Evolutionary conservation across 805 yeast genomes (phyloP).

Genomic region (Brettanomyces anomalus): DNA sequence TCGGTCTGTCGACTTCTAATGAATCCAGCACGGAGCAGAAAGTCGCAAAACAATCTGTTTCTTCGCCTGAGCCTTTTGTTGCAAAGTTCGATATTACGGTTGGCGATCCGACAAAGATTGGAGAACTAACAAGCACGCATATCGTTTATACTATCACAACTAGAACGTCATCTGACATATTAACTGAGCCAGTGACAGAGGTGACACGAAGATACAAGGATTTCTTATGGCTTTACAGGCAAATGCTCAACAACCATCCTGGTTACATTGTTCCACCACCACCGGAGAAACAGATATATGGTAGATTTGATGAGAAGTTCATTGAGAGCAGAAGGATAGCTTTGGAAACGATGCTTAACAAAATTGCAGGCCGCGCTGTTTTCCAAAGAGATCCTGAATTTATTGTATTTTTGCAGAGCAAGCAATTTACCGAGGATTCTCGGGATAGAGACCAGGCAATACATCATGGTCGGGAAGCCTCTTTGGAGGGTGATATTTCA

Average conservation of each 20-base stretch:
- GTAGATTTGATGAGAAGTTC: constrained; percentile 84
- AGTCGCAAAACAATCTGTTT: neutral
- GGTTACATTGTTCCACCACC: constrained; percentile 94
- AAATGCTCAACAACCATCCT: constrained; percentile 76
- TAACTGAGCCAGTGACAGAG: constrained; percentile 30
- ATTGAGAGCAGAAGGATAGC: constrained; percentile 79
- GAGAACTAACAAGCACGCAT: constrained; percentile 83
- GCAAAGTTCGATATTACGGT: constrained; percentile 56
- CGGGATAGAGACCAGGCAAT: constrained; percentile 52
- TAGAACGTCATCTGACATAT: constrained; percentile 35
- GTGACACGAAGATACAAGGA: constrained; percentile 87
- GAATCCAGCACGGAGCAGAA: neutral
- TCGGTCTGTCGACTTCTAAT: neutral
- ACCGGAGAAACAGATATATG: constrained; percentile 88
- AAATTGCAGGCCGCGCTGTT: constrained; percentile 47
- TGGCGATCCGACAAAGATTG: constrained; percentile 87
- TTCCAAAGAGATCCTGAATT: constrained; percentile 72
- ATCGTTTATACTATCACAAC: constrained; percentile 78
- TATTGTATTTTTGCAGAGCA: constrained; percentile 66
- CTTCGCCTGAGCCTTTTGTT: constrained; percentile 7
- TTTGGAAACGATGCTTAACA: constrained; percentile 75
- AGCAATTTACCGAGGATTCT: constrained; percentile 57
- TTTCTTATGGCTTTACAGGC: constrained; percentile 90
- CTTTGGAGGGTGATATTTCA: constrained; percentile 10
- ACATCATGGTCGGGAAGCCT: constrained; percentile 10